Percentiles rank a stretch among this genome's conserved stretches.
Evolutionary conservation across 1,139 yeast genomes (phyloP).

Genomic region (Zygosaccharomyces sapae): DNA sequence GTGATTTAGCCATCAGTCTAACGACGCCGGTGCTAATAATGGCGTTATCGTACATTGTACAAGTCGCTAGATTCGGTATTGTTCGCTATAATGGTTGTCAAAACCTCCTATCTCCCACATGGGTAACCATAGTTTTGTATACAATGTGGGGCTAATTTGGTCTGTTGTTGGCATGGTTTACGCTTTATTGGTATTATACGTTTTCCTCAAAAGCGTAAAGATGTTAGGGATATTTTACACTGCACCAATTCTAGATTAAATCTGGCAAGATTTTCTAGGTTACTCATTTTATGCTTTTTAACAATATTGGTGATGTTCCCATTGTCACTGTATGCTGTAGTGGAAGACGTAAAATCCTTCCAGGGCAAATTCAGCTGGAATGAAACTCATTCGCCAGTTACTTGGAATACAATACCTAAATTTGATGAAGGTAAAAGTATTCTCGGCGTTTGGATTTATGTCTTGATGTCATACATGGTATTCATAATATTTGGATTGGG

Average conservation of each 20-base stretch:
- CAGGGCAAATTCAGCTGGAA: conserved; percentile 40
- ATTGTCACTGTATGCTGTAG: conserved; percentile 50
- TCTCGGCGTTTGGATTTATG: conserved; percentile 47
- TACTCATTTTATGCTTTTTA: conserved; percentile 61
- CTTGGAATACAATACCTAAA: conserved; percentile 46
- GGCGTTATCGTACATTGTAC: conserved; percentile 55
- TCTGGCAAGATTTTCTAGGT: conserved; percentile 57
- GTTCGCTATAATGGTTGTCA: conserved; percentile 64
- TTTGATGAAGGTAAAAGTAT: conserved; percentile 37
- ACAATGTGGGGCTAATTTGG: conserved; percentile 69
- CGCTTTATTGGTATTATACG: conserved; percentile 50
- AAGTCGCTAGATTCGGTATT: conserved; percentile 54
- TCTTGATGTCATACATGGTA: conserved; percentile 56
- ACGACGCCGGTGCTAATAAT: conserved; percentile 62
- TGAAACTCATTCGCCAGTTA: conserved; percentile 40
- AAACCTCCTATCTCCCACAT: conserved; percentile 42
- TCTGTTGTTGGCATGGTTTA: conserved; percentile 53
- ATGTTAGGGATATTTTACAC: conserved; percentile 65
- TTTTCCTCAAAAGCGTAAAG: conserved; percentile 58
- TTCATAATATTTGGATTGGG: conserved; percentile 78
- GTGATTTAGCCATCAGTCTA: conserved; percentile 59
- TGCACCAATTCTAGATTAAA: conserved; percentile 78
- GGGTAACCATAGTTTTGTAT: conserved; percentile 49
- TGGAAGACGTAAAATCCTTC: conserved; percentile 38
- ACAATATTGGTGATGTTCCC: conserved; percentile 67